Evolutionary conservation across 2,329 filamentous ascomycete genomes (phyloP).

Genomic region (Cadophora sp.): DNA sequence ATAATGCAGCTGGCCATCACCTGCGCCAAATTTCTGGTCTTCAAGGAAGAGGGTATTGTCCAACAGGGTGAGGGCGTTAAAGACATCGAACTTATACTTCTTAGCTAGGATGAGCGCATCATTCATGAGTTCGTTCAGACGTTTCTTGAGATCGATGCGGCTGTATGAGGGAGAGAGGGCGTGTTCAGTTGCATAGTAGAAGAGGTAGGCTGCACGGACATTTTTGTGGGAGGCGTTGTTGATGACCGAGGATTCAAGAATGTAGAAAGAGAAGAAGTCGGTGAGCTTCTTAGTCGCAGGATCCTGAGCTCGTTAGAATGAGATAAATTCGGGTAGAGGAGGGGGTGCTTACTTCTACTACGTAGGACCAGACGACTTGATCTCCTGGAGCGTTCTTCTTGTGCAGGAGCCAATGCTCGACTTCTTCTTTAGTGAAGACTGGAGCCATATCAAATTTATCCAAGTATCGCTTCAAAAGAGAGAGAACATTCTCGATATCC

Average conservation of each 20-base stretch:
- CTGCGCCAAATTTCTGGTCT: slow-evolving; percentile 91
- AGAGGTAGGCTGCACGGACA: slow-evolving; percentile 91
- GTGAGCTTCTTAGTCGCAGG: slow-evolving; percentile 78
- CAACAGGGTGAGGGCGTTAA: slow-evolving; percentile 92
- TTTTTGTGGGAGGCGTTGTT: slow-evolving; percentile 77
- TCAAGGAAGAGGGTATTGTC: slow-evolving; percentile 95
- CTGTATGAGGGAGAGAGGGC: slow-evolving; percentile 67
- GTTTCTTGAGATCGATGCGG: slow-evolving; percentile 70
- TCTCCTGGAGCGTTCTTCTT: slow-evolving; percentile 70
- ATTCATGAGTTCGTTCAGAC: slow-evolving; percentile 80
- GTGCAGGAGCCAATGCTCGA: slow-evolving; percentile 86
- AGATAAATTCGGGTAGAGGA: background rate
- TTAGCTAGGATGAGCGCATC: slow-evolving; percentile 91
- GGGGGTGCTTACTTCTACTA: slow-evolving; percentile 70
- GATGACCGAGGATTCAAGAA: slow-evolving; percentile 91
- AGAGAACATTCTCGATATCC: slow-evolving; percentile 78
- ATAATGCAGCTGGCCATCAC: slow-evolving; percentile 94
- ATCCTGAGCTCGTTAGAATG: slow-evolving; percentile 50
- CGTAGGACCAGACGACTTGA: slow-evolving; percentile 92
- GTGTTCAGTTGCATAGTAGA: slow-evolving; percentile 91
- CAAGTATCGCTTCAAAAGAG: slow-evolving; percentile 79
- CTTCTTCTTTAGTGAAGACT: slow-evolving; percentile 79
- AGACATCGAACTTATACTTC: slow-evolving; percentile 86
- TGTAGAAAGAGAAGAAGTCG: slow-evolving; percentile 98
- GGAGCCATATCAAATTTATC: slow-evolving; percentile 84